phyloP scores from a whole-genome alignment of 2,329 filamentous ascomycete species.

The Fusarium beomiforme region DNA sequence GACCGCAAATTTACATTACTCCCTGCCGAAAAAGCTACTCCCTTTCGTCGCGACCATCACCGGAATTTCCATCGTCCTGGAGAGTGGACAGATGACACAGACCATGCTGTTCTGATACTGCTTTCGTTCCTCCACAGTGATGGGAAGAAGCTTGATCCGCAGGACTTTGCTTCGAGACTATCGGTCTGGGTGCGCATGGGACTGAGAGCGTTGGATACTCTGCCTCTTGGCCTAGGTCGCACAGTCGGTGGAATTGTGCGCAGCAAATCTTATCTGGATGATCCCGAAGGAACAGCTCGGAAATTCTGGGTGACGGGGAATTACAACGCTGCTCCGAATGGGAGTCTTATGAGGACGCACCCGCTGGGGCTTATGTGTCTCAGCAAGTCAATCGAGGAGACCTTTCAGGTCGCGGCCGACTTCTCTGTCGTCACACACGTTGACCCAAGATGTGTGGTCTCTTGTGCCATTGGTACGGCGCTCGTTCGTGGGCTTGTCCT shows the following conservation, averaged over 20 bases:
- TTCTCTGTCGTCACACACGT: constrained; percentile 59
- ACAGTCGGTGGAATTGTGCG: constrained; percentile 58
- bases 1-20: constrained; percentile 52
- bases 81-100: constrained; percentile 66
- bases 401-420: constrained; percentile 54
- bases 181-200: constrained; percentile 59
- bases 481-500: constrained; percentile 58
- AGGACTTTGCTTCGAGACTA: constrained; percentile 57
- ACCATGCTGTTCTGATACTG: constrained; percentile 61
- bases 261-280: constrained; percentile 49
- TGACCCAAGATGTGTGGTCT: constrained; percentile 61
- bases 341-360: constrained; percentile 63
- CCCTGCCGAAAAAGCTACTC: constrained; percentile 49
- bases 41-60: constrained; percentile 56
- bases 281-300: constrained; percentile 53
- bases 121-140: constrained; percentile 59
- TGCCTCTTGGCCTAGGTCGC: constrained; percentile 59
- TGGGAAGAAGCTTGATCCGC: constrained; percentile 48
- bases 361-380: constrained; percentile 60
- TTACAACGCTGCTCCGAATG: constrained; percentile 58
- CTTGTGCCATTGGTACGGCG: constrained; percentile 58
- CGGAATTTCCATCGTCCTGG: constrained; percentile 53
- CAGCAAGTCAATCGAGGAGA: constrained; percentile 51
- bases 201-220: constrained; percentile 56
- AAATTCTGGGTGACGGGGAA: constrained; percentile 53